Base-by-base conservation (phyloP, 805 yeast genomes). In the Sugiyamaella chiloensis region DNA sequence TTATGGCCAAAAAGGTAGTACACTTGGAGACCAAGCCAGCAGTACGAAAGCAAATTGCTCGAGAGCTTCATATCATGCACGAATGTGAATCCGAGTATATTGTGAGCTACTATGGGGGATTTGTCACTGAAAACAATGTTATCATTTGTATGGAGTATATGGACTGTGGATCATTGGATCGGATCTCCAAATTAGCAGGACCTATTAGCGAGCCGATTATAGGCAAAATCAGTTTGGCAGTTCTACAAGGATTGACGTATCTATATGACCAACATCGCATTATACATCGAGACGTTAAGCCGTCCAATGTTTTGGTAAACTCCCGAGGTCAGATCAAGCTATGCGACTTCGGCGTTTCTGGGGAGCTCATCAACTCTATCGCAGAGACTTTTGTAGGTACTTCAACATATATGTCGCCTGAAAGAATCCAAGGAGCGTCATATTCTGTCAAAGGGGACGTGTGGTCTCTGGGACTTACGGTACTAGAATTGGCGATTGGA, bases 351-450 rank as follows among this genome's bases (percentile, higher is more conserved):
- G 99, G 99, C 19, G 99, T 93, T 5, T 81, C 90, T 24, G 81
- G 96, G 51, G 96, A 89, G 62, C 74, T 93, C 44, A 86, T 87
- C 48, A 89, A 91, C 66, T 93, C 99, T 0, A 78, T 93, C 50
- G 99, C 97, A 0, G 96, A 93, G 60, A 93, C 99, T 0, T 93
- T 93, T 72, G 98, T 93, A 7, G 99, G 99, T 1, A 93, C 99
- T 0, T 88, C 96, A 1, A 88, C 95, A 0, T 93, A 93, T 63
- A 93, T 93, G 95, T 86, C 96, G 1, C 99, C 99, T 0, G 99
- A 93, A 60, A 76, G 99, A 53, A 91, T 93, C 47, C 96, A 89
- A 67, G 99, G 99, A 16, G 87, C 87, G 36, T 83, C 83, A 7
- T 93, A 93, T 67, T 85, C 96, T 6, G 83, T 90, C n/a, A 89